Evolutionary conservation across 176 grass and related monocot genomes (phyloP), one percentile per base, ranked within the genome.

Genomic region (Dendrocalamus sinicus): DNA sequence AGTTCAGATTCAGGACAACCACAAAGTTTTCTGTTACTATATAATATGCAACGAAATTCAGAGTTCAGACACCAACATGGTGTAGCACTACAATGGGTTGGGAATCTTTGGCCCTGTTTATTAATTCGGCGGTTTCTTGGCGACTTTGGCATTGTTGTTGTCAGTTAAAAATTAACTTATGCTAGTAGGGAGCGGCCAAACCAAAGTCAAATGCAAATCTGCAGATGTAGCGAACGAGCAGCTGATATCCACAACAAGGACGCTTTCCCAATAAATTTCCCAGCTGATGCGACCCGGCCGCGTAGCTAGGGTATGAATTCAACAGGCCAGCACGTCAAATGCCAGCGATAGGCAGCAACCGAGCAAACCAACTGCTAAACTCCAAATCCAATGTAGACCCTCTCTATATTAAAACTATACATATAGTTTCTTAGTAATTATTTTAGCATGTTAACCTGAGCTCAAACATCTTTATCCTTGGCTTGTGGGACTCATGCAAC

Each of bases 121-220:
- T 63, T 83, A 58, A 67, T 73, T 48, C 40, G n/a, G 58, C 64
- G 6, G 53, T 77, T 83, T 76, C 54, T 55, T 2, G n/a, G 15
- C 78, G 75, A 16, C 75, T 67, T 68, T 84, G 73, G 32, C 65
- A 57, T 77, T 58, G 62, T 37, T 68, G 59, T 26, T 65, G 72
- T 59, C 48, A 59, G 78, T 60, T 75, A 85, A 48, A 73, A 73
- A 62, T 26, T 37, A 72, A 48, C 7, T 57, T 47, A 44, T 17
- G 72, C 23, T 23, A 39, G 62, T 62, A 62, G 75, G 60, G 69
- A 80, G 9, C 16, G 6, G 75, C 80, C 85, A 79, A 79, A 74
- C 80, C 68, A 70, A 86, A 91, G 89, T 87, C 89, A 91, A 91
- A 79, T 44, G 48, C 80, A 83, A 57, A 87, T 84, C 73, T 87